A percentile compares a stretch with the other conserved stretches of the same genome.
Conservation (phyloP, 1,284 basidiomycete species). For the Boletus semigastroideus region DNA sequence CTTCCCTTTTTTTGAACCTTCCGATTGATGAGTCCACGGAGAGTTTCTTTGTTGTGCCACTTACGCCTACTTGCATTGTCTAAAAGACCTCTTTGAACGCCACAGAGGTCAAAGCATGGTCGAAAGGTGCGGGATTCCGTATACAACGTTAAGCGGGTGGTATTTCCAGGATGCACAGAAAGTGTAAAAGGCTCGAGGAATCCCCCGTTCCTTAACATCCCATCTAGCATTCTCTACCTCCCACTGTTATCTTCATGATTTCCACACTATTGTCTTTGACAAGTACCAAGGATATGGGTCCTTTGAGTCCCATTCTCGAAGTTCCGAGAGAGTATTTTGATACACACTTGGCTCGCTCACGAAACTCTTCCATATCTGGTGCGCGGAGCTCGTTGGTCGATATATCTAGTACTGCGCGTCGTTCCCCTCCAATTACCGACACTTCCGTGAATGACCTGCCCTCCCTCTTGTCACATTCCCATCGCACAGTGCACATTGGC, state of each 20-base stretch:
- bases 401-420: conserved; percentile 5
- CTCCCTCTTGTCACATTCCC: conserved; percentile 8
- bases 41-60: conserved; percentile 14
- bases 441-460: conserved; percentile 3
- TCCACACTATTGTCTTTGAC: conserved; percentile 1
- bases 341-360: conserved; percentile 1
- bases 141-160: conserved; percentile 8
- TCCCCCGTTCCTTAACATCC: not conserved
- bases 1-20: not conserved
- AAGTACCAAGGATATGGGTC: not conserved
- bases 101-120: conserved; percentile 20
- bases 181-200: conserved; percentile 24
- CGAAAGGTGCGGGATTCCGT: conserved; percentile 4
- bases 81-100: conserved; percentile 6
- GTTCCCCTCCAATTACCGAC: not conserved
- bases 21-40: conserved; percentile 6
- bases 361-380: not conserved
- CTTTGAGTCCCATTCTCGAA: not conserved
- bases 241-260: conserved; percentile 7
- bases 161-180: conserved; percentile 2
- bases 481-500: conserved; percentile 10
- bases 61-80: conserved; percentile 24
- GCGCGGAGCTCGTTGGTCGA: conserved; percentile 5
- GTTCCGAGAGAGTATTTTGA: not conserved
- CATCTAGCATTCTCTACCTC: not conserved